These are phyloP conservation scores for Coriolopsis trogii DNA, from an alignment of 1,284 basidiomycete species.

Conservation along the genomic window DNA sequence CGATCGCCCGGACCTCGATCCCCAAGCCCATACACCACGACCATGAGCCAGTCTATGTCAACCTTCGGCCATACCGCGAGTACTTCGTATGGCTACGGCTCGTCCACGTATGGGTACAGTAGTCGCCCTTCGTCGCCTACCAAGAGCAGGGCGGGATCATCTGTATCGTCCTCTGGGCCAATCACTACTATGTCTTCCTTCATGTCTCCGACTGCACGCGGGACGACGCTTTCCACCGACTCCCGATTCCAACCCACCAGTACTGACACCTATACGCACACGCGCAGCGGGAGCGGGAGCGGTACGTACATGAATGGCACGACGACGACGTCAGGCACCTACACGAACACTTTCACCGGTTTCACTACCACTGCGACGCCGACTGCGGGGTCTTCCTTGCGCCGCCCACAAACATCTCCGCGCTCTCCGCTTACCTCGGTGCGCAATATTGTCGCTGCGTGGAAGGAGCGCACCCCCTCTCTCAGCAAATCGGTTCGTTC, in stretches of 20 bases:
- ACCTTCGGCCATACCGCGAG: constrained; percentile 32
- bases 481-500: constrained; percentile 36
- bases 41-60: constrained; percentile 46
- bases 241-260: constrained; percentile 40
- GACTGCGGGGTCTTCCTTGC: constrained; percentile 40
- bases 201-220: constrained; percentile 40
- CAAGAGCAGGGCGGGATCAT: constrained; percentile 43
- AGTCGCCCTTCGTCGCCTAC: constrained; percentile 51
- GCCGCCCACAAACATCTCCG: constrained; percentile 60
- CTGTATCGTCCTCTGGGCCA: constrained; percentile 31
- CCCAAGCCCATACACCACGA: constrained; percentile 52
- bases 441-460: constrained; percentile 77
- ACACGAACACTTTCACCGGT: constrained; percentile 35
- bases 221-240: constrained; percentile 34
- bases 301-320: constrained; percentile 27
- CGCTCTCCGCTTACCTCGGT: constrained; percentile 73
- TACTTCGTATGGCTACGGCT: constrained; percentile 34
- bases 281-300: constrained; percentile 24
- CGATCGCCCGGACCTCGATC: constrained; percentile 38
- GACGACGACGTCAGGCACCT: constrained; percentile 26
- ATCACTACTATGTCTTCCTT: constrained; percentile 40
- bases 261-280: constrained; percentile 38
- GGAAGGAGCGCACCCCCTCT: constrained; percentile 69
- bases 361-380: constrained; percentile 38
- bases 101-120: constrained; percentile 32